These are phyloP conservation scores for Gomphus sp. DNA, from an alignment of 1,284 basidiomycete species.

Conservation along the genomic window DNA sequence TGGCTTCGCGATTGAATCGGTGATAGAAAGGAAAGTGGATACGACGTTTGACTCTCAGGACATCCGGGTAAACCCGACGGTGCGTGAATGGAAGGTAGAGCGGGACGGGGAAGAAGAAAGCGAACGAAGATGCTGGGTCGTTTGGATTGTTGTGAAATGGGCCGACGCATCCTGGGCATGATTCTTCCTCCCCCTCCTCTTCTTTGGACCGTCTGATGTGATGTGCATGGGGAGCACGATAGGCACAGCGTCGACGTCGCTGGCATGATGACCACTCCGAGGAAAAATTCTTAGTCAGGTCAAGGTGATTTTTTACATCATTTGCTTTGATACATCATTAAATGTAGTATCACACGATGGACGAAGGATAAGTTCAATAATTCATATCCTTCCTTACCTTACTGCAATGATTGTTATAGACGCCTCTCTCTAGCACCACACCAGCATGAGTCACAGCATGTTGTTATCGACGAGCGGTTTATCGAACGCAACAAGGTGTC, in stretches of 20 bases:
- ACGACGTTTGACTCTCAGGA: conserved; percentile 40
- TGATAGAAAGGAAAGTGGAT: conserved; percentile 25
- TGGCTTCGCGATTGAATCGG: neutral
- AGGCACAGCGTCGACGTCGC: neutral
- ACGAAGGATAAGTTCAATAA: neutral
- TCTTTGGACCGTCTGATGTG: neutral
- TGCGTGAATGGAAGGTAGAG: conserved; percentile 43
- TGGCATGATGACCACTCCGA: too few species aligned
- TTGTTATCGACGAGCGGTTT: neutral
- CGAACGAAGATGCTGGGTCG: conserved; percentile 58
- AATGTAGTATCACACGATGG: neutral
- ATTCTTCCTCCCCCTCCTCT: neutral
- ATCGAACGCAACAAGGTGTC: neutral
- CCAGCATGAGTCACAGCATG: neutral
- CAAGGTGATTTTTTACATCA: neutral
- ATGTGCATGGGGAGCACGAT: neutral
- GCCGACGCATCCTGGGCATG: neutral
- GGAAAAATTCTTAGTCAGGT: too few species aligned
- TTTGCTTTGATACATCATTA: neutral
- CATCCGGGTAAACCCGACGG: conserved; percentile 19
- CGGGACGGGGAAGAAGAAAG: conserved; percentile 47
- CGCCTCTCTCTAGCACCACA: neutral
- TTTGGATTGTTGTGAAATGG: conserved; percentile 60
- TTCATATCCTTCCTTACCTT: neutral
- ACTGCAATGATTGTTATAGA: neutral